These are phyloP conservation scores for Neurospora sp. DNA, from an alignment of 495 filamentous ascomycete species.

Conservation along the genomic window DNA sequence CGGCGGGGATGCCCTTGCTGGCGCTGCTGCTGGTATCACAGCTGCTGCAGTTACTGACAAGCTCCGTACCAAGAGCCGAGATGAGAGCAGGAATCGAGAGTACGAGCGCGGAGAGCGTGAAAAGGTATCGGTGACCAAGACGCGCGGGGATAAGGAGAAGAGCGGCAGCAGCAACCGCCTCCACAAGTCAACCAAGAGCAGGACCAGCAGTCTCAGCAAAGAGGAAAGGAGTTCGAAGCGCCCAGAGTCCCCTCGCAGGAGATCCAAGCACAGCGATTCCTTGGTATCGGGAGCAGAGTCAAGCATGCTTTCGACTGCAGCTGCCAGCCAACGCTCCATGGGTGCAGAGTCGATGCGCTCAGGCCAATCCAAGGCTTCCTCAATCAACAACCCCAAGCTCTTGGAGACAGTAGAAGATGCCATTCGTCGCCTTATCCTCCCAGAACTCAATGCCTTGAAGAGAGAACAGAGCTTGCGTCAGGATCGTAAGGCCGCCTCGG, in stretches of 20 bases:
- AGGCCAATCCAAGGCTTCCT: constrained; percentile 63
- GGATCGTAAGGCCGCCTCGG: constrained; percentile 44
- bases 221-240: constrained; percentile 38
- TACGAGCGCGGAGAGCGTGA: constrained; percentile 8
- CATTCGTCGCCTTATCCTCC: constrained; percentile 82
- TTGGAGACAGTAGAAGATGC: constrained; percentile 94
- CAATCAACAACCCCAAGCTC: constrained; percentile 91
- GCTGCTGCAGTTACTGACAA: constrained; percentile 42
- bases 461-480: constrained; percentile 64
- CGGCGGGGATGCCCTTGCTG: constrained; percentile 24
- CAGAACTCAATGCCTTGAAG: constrained; percentile 84
- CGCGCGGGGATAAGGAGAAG: constrained; percentile 19
- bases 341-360: constrained; percentile 70
- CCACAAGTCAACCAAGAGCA: constrained; percentile 43
- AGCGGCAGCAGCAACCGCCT: constrained; percentile 32
- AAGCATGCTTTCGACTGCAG: constrained; percentile 62
- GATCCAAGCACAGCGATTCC: constrained; percentile 56
- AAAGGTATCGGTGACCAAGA: constrained; percentile 14
- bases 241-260: constrained; percentile 31
- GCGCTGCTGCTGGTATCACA: constrained; percentile 25
- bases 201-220: constrained; percentile 56
- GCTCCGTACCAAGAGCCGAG: constrained; percentile 30
- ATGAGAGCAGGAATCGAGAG: constrained; percentile 27
- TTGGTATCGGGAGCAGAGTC: constrained; percentile 56
- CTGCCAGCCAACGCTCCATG: constrained; percentile 56